Evolutionary conservation across 805 yeast genomes (phyloP), one percentile per base, ranked within the genome.

Genomic region (Clavispora santaluciae): DNA sequence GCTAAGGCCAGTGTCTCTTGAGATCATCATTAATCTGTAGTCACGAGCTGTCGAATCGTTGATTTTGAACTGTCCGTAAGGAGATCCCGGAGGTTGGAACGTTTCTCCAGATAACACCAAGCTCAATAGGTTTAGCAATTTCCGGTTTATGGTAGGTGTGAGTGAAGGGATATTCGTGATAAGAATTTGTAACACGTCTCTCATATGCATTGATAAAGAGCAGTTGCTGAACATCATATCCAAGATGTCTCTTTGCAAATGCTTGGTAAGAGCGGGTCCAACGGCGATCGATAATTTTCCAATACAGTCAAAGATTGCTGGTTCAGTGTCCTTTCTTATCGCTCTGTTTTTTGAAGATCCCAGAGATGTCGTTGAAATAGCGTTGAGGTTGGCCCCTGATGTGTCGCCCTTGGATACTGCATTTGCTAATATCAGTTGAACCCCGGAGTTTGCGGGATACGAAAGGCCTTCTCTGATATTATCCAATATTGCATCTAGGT

Each of bases 191-290:
- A 91, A 59, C 11, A 93, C 84, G 44, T 80, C 79, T 55, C 87
- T 82, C 80, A 91, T 80, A 46, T 85, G 83, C 49, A 79, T 83
- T n/a, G 88, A 83, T 39, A 91, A 72, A 0, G 96, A 86, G 45
- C 96, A 88, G 36, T 82, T 76, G 25, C 67, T 63, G 51, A 91
- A 73, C 64, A 91, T 76, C 63, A 86, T 72, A 49, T 84, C 90
- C 38, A 91, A 64, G 17, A 91, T 73, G 53, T 87, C 95, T 46
- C 83, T 76, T 48, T 88, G 90, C 41, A 93, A 66, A 57, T 87
- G 89, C 56, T 91, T 93, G 0, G 96, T 86, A 41, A 91, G 68
- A 0, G 96, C 95, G 10, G 96, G 95, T 0, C 97, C 97, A 12
- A 91, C 87, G 0, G 98, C 91, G 20, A 75, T 74, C 0, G 96